phyloP scores from a whole-genome alignment of 768 basidiomycete genomes.

The Nidularia pulvinata region DNA sequence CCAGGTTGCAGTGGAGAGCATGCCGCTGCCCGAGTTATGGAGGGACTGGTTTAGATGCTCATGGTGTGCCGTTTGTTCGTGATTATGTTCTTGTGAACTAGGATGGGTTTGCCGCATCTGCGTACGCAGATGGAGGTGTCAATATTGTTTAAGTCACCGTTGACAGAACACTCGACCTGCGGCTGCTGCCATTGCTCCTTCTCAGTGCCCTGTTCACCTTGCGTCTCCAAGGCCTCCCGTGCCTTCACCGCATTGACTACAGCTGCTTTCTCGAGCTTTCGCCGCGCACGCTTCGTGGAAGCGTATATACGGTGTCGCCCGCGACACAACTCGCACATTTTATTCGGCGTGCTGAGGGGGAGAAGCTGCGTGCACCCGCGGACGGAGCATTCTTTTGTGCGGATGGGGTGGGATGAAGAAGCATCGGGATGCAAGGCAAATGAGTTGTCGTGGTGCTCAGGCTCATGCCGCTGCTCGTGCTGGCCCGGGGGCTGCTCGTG shows the following conservation, averaged over 20 bases:
- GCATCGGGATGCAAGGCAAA: too few relatives aligned
- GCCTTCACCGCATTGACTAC: constrained; percentile 5
- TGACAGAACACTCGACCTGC: too few relatives aligned
- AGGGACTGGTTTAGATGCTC: background rate
- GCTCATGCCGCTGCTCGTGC: too few relatives aligned
- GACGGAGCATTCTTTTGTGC: constrained; percentile 33
- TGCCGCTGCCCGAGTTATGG: background rate
- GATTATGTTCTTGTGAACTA: background rate
- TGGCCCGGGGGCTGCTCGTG: too few relatives aligned
- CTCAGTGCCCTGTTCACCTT: too few relatives aligned
- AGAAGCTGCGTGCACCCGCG: constrained; percentile 37
- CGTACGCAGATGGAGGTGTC: too few relatives aligned
- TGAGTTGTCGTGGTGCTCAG: too few relatives aligned
- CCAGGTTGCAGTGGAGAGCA: constrained; percentile 1
- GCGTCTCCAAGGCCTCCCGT: too few relatives aligned
- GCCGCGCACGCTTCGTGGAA: constrained; percentile 44
- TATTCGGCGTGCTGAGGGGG: constrained; percentile 23
- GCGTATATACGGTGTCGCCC: constrained; percentile 51
- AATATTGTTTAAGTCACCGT: too few relatives aligned
- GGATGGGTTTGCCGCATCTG: too few relatives aligned
- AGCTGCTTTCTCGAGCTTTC: constrained; percentile 51
- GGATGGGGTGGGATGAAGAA: too few relatives aligned
- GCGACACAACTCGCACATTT: constrained; percentile 56
- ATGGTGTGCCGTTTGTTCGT: background rate
- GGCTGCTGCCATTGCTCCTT: too few relatives aligned